Conservation (phyloP, 73 alveolate genomes). For the Tetrahymena thermophila region DNA sequence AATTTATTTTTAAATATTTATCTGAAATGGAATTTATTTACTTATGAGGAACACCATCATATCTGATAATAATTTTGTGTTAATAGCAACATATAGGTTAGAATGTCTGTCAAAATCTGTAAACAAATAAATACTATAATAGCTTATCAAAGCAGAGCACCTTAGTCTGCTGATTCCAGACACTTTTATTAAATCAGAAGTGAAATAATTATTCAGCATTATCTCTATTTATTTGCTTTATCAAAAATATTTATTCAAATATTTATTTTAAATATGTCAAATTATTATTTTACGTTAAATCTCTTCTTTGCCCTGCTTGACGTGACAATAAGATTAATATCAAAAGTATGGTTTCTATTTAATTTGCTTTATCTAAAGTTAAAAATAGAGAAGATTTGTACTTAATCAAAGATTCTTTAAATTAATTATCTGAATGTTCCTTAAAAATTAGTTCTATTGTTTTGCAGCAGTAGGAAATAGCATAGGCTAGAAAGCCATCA, state of each 20-base stretch:
- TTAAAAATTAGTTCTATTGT: not conserved
- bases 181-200: not conserved
- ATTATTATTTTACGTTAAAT: not conserved
- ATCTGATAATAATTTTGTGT: not conserved
- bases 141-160: not conserved
- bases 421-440: not conserved
- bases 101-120: not conserved
- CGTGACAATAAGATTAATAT: not conserved
- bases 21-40: not conserved
- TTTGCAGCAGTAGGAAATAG: not conserved
- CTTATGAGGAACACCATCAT: not conserved
- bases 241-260: not conserved
- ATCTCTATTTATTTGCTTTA: not conserved
- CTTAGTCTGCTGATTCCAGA: not conserved
- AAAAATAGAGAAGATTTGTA: not conserved
- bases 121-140: not conserved
- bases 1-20: not conserved
- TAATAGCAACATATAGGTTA: not conserved
- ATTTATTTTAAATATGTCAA: not conserved
- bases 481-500: not conserved
- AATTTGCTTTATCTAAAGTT: not conserved
- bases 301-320: not conserved
- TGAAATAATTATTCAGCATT: not conserved
- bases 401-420: not conserved
- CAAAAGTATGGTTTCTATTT: not conserved